Evolutionary conservation across 192 early-diverging fungal species (phyloP).

Genomic region (Fimicolochytrium jonesii): DNA sequence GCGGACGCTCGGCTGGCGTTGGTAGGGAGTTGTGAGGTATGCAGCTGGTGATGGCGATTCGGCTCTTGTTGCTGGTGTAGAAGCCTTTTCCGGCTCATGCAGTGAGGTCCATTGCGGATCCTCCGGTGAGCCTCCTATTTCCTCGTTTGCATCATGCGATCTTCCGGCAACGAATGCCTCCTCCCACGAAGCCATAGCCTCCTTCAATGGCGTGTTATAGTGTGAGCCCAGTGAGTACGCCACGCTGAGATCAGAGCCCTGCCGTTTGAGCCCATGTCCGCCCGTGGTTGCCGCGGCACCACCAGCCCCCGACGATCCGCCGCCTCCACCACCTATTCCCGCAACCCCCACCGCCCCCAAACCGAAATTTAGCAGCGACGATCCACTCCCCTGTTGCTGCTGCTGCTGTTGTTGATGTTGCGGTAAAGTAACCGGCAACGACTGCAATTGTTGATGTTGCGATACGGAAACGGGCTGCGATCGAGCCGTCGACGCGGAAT

Average conservation of each 20-base stretch:
- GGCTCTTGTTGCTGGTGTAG: no score
- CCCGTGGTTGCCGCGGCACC: neutral
- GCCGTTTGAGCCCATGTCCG: neutral
- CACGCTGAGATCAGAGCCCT: conserved; percentile 22
- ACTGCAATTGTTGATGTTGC: no score
- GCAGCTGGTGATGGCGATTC: no score
- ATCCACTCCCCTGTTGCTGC: no score
- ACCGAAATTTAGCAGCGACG: no score
- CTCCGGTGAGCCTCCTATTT: no score
- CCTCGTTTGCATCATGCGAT: neutral
- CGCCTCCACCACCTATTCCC: neutral
- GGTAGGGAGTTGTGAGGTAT: no score
- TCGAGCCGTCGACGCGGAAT: neutral
- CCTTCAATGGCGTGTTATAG: conserved; percentile 23
- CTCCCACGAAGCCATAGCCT: conserved; percentile 26
- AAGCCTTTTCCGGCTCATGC: no score
- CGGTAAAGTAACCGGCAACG: no score
- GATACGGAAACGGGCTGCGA: neutral
- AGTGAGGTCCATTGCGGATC: no score
- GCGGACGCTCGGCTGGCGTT: neutral
- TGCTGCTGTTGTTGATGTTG: no score
- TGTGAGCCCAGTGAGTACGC: conserved; percentile 23
- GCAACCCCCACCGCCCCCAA: neutral
- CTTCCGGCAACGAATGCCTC: conserved; percentile 3
- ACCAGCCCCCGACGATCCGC: neutral